Evolutionary conservation across 1,284 basidiomycete genomes (phyloP), one percentile per base, ranked within the genome.

Genomic region (Earliella scabrosa): DNA sequence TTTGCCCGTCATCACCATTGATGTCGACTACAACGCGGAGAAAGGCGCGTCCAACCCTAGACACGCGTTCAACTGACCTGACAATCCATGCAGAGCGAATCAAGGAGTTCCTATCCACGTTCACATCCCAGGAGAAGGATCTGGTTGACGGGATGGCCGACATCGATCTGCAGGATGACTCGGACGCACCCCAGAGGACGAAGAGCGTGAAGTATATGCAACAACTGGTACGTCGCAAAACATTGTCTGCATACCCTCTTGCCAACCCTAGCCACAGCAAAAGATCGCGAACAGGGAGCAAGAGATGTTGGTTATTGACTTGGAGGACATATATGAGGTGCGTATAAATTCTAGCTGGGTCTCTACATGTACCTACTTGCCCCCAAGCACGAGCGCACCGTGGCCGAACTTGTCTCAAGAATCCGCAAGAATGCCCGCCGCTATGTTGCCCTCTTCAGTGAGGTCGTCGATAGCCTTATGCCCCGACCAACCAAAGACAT

Each of bases 221-320:
- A 50, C 92, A 96, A 69, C 79, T 99, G 72, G 93, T 95, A 72
- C 71, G 88, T 58, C n/a, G 20, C n/a, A 39, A 21, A 32, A 27
- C 20, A 66, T 68, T 69, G 69, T 66, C 67, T 2, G 32, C n/a
- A 20, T 20, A 2, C 16, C n/a, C 1, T 36, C 23, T 18, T 18
- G n/a, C 56, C 59, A 68, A 63, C 29, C 21, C 47, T 54, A 61
- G 59, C 60, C 63, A 18, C 57, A 95, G 92, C 92, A 96, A 90
- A 82, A 82, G 50, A 90, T 99, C 59, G 93, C 96, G 48, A 97
- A 99, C 73, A 85, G 97, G 43, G 91, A 97, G 58, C 92, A 95
- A 69, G 85, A 93, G 63, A 89, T 89, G 82, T 78, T 96, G 16
- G 77, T 86, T 40, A 84, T 96, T 62, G 91, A 94, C 61, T 73